phyloP scores from a whole-genome alignment of 805 yeast genomes.

The Metschnikowia arizonensis region DNA sequence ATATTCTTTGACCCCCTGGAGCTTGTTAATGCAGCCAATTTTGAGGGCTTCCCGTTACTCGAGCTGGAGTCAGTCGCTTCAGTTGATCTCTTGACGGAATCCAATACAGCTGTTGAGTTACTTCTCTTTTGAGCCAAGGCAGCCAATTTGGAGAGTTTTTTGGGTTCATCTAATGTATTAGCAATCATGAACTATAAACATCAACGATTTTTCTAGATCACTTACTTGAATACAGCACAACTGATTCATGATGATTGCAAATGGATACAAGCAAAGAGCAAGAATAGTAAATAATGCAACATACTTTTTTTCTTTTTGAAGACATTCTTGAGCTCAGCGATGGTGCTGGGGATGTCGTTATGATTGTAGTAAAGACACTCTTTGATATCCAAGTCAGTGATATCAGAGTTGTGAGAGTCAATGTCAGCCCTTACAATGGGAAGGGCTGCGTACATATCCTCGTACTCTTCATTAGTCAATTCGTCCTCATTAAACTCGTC shows the following conservation, averaged over 20 bases:
- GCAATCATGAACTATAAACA: conserved; percentile 16
- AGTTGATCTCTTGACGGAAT: neutral
- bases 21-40: conserved; percentile 4
- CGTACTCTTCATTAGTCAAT: conserved; percentile 39
- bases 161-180: conserved; percentile 16
- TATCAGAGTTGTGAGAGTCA: conserved; percentile 37
- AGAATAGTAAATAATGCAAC: conserved; percentile 21
- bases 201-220: conserved; percentile 5
- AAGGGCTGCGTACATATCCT: conserved; percentile 38
- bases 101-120: conserved; percentile 4
- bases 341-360: conserved; percentile 48
- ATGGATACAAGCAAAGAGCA: neutral
- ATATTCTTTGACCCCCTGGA: neutral
- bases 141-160: conserved; percentile 18
- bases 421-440: conserved; percentile 41
- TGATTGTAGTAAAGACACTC: conserved; percentile 59
- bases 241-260: conserved; percentile 4
- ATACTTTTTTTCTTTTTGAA: conserved; percentile 42
- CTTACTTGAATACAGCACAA: conserved; percentile 6
- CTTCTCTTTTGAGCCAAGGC: conserved; percentile 4
- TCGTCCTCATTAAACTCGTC: conserved; percentile 37
- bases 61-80: neutral
- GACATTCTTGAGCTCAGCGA: conserved; percentile 42
- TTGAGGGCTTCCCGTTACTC: neutral
- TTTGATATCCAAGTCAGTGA: conserved; percentile 49